Conservation (phyloP, 23 red algal genomes). For the Gracilariopsis chorda region DNA sequence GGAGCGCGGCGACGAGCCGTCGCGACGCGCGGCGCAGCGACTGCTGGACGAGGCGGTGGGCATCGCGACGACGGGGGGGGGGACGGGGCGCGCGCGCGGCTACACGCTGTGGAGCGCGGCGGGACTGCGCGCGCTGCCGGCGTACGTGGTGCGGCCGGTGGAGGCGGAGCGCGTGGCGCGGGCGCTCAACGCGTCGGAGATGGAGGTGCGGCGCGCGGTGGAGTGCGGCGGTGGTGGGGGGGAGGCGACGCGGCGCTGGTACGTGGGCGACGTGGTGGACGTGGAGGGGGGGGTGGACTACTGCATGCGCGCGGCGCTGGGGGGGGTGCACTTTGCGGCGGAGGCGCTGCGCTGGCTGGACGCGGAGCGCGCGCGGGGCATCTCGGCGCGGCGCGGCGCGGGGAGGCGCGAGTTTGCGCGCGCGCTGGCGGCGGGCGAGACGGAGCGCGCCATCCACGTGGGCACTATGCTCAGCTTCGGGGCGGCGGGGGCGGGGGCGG, state of each 20-base stretch:
- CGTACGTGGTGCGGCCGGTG: conserved; percentile 41
- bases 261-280: conserved; percentile 43
- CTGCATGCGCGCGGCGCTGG: conserved; percentile 32
- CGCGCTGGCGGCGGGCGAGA: conserved; percentile 25
- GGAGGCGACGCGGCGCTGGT: not conserved
- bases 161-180: conserved; percentile 41
- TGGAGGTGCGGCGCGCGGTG: conserved; percentile 14
- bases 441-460: conserved; percentile 38
- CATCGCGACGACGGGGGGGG: not conserved
- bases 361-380: not conserved
- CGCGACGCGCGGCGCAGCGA: not conserved
- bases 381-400: not conserved
- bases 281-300: conserved; percentile 12
- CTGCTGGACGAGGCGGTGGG: conserved; percentile 32
- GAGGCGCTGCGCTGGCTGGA: conserved; percentile 38
- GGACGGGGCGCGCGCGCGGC: not conserved
- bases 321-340: conserved; percentile 25
- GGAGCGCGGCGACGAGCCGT: not conserved
- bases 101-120: not conserved
- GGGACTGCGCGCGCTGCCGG: conserved; percentile 19
- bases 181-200: conserved; percentile 32
- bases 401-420: conserved; percentile 30
- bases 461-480: conserved; percentile 9
- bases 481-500: not conserved
- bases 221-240: not conserved